These are phyloP conservation scores for Bipolaris sorokiniana DNA, from an alignment of 2,329 filamentous ascomycete species.

Conservation along the genomic window DNA sequence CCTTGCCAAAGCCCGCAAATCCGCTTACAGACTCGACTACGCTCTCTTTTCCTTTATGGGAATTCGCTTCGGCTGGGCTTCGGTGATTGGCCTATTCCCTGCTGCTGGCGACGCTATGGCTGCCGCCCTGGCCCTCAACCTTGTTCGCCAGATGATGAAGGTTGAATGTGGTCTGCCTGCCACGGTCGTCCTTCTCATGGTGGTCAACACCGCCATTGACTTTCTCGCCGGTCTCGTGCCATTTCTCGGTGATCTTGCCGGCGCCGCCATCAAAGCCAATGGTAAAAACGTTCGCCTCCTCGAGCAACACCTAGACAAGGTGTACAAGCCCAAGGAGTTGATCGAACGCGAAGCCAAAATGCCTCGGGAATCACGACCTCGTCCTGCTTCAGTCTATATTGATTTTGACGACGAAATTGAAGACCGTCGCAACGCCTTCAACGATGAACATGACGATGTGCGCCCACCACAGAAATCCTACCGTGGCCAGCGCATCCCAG, in stretches of 20 bases:
- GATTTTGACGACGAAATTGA: conserved; percentile 52
- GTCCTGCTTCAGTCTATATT: conserved; percentile 56
- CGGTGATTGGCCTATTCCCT: conserved; percentile 83
- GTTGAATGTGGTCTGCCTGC: conserved; percentile 77
- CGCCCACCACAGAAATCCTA: conserved; percentile 39
- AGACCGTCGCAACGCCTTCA: conserved; percentile 29
- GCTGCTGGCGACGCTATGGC: conserved; percentile 61
- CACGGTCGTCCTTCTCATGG: conserved; percentile 71
- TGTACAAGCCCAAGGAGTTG: conserved; percentile 60
- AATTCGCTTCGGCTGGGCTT: conserved; percentile 86
- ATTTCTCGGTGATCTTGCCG: conserved; percentile 75
- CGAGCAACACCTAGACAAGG: conserved; percentile 70
- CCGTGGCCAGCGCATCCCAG: conserved; percentile 33
- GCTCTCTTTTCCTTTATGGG: conserved; percentile 81
- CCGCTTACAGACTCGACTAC: conserved; percentile 86
- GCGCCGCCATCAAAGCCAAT: conserved; percentile 76
- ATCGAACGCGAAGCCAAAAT: conserved; percentile 26
- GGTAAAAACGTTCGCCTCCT: conserved; percentile 75
- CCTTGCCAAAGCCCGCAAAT: conserved; percentile 82
- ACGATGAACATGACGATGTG: conserved; percentile 34
- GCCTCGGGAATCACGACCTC: conserved; percentile 36
- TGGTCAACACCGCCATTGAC: conserved; percentile 78
- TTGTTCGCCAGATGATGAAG: conserved; percentile 73
- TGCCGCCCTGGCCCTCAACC: conserved; percentile 64
- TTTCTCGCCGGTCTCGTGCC: conserved; percentile 76